A percentile compares a stretch with the other conserved stretches of the same genome.
Conservation (phyloP, 495 filamentous ascomycete genomes). For the Aspergillus olivimuriae region DNA sequence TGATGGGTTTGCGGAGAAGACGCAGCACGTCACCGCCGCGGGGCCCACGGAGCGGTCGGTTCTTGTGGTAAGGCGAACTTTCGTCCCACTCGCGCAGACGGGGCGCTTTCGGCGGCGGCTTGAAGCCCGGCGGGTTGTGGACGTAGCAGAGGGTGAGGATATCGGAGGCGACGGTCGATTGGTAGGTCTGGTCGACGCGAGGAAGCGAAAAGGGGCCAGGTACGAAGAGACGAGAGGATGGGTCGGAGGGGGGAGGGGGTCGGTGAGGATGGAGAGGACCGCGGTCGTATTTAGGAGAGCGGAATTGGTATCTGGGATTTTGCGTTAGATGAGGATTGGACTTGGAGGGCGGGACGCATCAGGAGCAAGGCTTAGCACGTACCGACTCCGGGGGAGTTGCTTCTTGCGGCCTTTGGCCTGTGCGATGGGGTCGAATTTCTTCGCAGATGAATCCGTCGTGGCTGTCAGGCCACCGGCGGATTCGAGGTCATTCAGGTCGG, state of each 20-base stretch:
- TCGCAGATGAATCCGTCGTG: constrained; percentile 17
- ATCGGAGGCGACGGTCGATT: constrained; percentile 80
- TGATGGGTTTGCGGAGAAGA: constrained; percentile 69
- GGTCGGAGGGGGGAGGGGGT: constrained; percentile 75
- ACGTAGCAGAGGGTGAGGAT: constrained; percentile 82
- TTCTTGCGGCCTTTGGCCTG: constrained; percentile 43
- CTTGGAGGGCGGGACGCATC: background rate
- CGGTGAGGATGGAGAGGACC: constrained; percentile 90
- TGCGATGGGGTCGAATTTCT: constrained; percentile 49
- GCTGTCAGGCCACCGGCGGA: constrained; percentile 28
- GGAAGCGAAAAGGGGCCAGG: constrained; percentile 90
- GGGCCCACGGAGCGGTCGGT: constrained; percentile 75
- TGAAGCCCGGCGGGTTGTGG: constrained; percentile 71
- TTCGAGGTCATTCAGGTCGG: constrained; percentile 33
- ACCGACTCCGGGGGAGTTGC: constrained; percentile 66
- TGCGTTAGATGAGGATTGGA: background rate
- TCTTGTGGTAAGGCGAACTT: constrained; percentile 87
- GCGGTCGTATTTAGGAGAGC: constrained; percentile 86
- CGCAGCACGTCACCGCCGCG: constrained; percentile 64
- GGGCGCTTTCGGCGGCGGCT: constrained; percentile 51
- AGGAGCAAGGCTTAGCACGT: constrained; percentile 9
- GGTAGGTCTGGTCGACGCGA: constrained; percentile 83
- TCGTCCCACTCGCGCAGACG: constrained; percentile 85
- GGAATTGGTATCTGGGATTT: constrained; percentile 74
- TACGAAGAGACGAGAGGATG: constrained; percentile 79